Evolutionary conservation across 768 basidiomycete genomes (phyloP).

Genomic region (Omphalotus guepiniiformis): DNA sequence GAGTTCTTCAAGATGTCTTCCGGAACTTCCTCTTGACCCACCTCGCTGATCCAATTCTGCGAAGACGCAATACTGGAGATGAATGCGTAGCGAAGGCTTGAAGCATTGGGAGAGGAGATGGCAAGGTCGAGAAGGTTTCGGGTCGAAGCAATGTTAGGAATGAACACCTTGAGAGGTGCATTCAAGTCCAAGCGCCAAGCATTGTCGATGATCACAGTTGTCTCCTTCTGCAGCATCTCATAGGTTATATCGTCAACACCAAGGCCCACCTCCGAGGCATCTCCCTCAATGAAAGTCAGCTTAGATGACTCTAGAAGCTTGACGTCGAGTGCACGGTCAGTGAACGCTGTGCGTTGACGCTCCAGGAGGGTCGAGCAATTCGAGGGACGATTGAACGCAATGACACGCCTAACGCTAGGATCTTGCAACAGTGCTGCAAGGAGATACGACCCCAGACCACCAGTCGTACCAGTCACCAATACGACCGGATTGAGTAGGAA

Average conservation of each 20-base stretch:
- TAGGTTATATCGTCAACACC: slow-evolving; percentile 14
- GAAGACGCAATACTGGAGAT: slow-evolving; percentile 23
- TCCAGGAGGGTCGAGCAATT: not conserved
- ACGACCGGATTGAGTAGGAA: too few species aligned
- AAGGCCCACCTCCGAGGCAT: slow-evolving; percentile 16
- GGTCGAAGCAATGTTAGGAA: slow-evolving; percentile 20
- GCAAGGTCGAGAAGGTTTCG: slow-evolving; percentile 21
- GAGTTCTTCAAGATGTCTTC: not conserved
- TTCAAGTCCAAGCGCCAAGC: slow-evolving; percentile 32
- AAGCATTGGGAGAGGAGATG: slow-evolving; percentile 1
- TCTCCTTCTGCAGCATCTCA: slow-evolving; percentile 10
- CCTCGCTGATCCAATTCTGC: slow-evolving; percentile 18
- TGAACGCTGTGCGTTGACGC: slow-evolving; percentile 19
- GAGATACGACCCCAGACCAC: too few species aligned
- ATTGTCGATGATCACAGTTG: slow-evolving; percentile 14
- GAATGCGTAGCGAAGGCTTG: slow-evolving; percentile 19
- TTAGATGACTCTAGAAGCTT: slow-evolving; percentile 18
- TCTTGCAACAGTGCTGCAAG: too few species aligned
- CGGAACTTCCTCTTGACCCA: slow-evolving; percentile 10
- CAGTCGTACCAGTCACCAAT: too few species aligned
- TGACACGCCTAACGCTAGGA: too few species aligned
- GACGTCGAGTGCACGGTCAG: slow-evolving; percentile 13
- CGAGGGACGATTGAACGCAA: slow-evolving; percentile 14
- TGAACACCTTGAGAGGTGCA: slow-evolving; percentile 24
- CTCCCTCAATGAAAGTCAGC: slow-evolving; percentile 20